Percentiles rank a stretch among this genome's conserved stretches.
Conservation (phyloP, 148 eudicot species). For the Vaccinium macrocarpon region DNA sequence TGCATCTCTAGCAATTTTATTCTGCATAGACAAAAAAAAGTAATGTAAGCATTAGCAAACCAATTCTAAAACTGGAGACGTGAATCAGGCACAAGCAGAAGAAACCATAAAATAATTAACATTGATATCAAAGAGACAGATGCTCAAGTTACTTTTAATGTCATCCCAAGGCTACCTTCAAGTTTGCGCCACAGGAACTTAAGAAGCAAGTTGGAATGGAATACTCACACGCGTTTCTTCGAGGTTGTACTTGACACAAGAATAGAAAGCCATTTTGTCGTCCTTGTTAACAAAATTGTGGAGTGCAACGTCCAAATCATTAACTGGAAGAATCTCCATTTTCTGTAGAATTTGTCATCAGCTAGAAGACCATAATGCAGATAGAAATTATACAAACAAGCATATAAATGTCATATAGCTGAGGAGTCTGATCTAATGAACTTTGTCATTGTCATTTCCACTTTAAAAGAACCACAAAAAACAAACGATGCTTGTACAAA, state of each 20-base stretch:
- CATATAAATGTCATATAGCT: neutral
- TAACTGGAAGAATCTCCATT: constrained; percentile 99
- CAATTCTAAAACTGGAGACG: neutral
- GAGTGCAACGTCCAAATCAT: constrained; percentile 90
- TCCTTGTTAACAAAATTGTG: constrained; percentile 96
- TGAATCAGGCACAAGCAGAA: neutral
- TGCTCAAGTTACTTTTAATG: neutral
- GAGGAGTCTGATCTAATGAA: neutral
- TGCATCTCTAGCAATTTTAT: constrained; percentile 64
- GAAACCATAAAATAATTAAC: neutral
- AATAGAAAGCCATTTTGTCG: constrained; percentile 87
- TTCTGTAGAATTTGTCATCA: constrained; percentile 44
- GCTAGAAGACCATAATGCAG: neutral
- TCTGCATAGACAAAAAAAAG: constrained; percentile 43
- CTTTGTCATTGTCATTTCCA: neutral
- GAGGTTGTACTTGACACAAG: constrained; percentile 88
- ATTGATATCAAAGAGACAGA: neutral
- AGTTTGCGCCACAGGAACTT: constrained; percentile 1
- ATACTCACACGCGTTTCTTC: constrained; percentile 89
- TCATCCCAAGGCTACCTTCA: neutral
- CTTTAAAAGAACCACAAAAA: neutral
- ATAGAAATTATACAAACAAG: neutral
- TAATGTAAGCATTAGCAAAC: neutral
- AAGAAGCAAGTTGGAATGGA: constrained; percentile 14
- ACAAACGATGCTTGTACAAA: neutral